phyloP scores from a whole-genome alignment of 371 early-diverging fungal species.

The Phascolomyces articulosus region DNA sequence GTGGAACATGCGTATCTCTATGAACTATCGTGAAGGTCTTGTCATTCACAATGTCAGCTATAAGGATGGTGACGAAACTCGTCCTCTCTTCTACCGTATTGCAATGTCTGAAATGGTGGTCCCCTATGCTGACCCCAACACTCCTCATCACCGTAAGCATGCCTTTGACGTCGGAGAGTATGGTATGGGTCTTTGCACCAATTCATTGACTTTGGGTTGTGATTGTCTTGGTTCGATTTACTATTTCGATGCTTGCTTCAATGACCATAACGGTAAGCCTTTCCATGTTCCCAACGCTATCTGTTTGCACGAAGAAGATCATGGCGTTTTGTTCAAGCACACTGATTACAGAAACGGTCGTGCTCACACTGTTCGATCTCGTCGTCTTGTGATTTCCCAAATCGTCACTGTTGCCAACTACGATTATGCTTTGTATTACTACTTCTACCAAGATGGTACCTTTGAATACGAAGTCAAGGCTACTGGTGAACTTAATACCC shows the following conservation, averaged over 20 bases:
- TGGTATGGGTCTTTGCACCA: constrained; percentile 55
- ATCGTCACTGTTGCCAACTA: constrained; percentile 63
- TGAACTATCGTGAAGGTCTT: constrained; percentile 61
- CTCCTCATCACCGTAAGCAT: constrained; percentile 48
- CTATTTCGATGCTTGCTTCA: constrained; percentile 57
- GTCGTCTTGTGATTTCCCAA: constrained; percentile 54
- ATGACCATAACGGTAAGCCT: constrained; percentile 52
- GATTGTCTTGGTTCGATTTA: constrained; percentile 60
- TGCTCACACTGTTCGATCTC: constrained; percentile 53
- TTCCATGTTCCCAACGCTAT: constrained; percentile 54
- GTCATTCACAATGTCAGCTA: constrained; percentile 57
- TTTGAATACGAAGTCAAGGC: constrained; percentile 62
- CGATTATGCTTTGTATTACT: constrained; percentile 60
- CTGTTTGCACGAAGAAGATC: constrained; percentile 60
- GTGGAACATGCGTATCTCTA: constrained; percentile 58
- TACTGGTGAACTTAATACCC: constrained; percentile 56
- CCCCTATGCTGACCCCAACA: constrained; percentile 55
- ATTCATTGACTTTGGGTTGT: constrained; percentile 52
- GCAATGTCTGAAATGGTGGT: constrained; percentile 61
- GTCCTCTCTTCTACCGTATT: constrained; percentile 54
- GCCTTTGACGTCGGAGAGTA: constrained; percentile 62
- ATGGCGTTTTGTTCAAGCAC: constrained; percentile 58
- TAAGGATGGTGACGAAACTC: constrained; percentile 47
- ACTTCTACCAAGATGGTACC: constrained; percentile 60
- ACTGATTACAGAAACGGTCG: constrained; percentile 56